Conservation (phyloP, 768 basidiomycete genomes). For the Lactarius akahatsu region DNA sequence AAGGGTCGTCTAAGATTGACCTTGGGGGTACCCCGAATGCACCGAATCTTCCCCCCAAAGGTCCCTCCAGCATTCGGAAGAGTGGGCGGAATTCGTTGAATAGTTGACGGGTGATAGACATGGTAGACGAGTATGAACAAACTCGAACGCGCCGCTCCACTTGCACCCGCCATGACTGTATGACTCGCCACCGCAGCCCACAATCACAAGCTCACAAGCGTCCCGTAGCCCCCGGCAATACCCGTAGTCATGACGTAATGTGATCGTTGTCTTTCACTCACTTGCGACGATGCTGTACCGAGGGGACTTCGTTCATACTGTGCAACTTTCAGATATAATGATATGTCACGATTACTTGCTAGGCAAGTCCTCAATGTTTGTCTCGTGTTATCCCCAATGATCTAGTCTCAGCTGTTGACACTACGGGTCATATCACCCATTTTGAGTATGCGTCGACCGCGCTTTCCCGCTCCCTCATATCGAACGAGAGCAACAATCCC, state of each 20-base stretch:
- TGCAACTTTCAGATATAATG: constrained; percentile 49
- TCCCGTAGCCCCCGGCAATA: constrained; percentile 2
- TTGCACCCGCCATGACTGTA: background rate
- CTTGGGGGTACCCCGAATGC: constrained; percentile 36
- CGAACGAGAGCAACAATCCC: constrained; percentile 22
- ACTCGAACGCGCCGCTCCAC: background rate
- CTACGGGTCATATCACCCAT: constrained; percentile 50
- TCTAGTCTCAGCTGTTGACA: constrained; percentile 13
- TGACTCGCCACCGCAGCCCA: background rate
- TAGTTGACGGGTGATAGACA: constrained; percentile 67
- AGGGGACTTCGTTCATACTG: constrained; percentile 61
- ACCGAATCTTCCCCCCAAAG: constrained; percentile 44
- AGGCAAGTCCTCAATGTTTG: constrained; percentile 35
- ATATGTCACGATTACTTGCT: constrained; percentile 59
- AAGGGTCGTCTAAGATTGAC: constrained; percentile 50
- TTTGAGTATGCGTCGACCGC: constrained; percentile 42
- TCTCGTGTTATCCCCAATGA: background rate
- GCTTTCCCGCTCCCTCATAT: constrained; percentile 39
- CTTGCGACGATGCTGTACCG: constrained; percentile 36
- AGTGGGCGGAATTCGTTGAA: constrained; percentile 71
- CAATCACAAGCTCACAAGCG: too few species aligned
- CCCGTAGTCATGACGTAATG: background rate
- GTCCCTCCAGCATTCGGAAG: constrained; percentile 76
- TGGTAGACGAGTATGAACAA: constrained; percentile 32
- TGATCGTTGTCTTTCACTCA: background rate